Base-by-base conservation (phyloP, 805 yeast genomes). In the Lipomyces mesembrius region DNA sequence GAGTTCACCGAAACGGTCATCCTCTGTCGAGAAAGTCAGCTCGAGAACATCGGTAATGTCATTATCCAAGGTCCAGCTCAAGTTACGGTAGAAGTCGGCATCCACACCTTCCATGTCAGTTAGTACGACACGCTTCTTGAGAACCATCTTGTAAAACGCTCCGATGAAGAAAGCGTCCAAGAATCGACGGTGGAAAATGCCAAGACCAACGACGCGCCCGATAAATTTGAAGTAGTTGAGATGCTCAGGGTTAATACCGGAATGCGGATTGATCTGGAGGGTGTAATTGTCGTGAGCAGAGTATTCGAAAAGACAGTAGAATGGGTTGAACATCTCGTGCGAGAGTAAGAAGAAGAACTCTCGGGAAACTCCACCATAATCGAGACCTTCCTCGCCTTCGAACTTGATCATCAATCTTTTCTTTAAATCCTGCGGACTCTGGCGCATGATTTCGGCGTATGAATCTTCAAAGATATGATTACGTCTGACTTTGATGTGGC, bases 61-160 rank as follows among this genome's bases (percentile, higher is more conserved):
- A 77, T 95, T 94, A 75, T 95, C 98, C 69, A 92, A 82, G 78
- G 92, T 91, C 99, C 99, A 95, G 75, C 91, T 91, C 79, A 95
- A 83, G 29, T 97, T 94, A 76, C 95, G 87, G 81, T 92, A 92
- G 81, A 94, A 92, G 77, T 95, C 98, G 29, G 97, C 94, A 79
- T 95, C 99, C 68, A 96, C 98, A 79, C 98, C 97, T 79, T 95
- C 99, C 96, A 95, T 90, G 80, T 95, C 99, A 79, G 91, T 97
- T 73, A 95, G 82, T 1, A 92, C 94, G 72, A 95, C 97, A 82
- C 92, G 92, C 80, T 95, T 95, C 77, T 88, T 91, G 74, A 95
- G 83, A 90, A 95, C 92, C 98, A 95, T 92, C 82, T 95, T 95
- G 81, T 95, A 95, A 79, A 95, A 86, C 0, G 99, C 98, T 72